These are phyloP conservation scores for Dimargaris cristalligena DNA, from an alignment of 192 early-diverging fungal genomes.

Conservation along the genomic window DNA sequence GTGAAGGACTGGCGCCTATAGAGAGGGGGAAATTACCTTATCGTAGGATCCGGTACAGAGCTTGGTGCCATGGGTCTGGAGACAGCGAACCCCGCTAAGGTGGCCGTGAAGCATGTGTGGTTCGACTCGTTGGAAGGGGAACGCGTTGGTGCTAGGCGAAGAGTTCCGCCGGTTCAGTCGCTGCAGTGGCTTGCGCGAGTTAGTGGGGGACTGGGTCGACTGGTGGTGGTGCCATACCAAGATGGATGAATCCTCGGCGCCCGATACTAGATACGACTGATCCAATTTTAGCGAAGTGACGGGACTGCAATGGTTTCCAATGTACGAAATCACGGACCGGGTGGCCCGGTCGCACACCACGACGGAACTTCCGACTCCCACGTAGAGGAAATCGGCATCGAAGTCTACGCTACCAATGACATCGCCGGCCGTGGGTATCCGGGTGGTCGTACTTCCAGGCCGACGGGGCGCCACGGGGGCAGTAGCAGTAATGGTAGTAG, in stretches of 20 bases:
- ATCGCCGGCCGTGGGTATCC: background rate
- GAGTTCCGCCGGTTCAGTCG: background rate
- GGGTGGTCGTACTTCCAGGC: no score
- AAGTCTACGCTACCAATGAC: background rate
- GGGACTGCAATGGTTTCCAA: background rate
- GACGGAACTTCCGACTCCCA: background rate
- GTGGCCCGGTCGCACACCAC: background rate
- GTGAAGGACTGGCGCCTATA: no score
- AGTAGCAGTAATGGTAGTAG: no score
- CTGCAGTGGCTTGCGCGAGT: background rate
- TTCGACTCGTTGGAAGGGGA: background rate
- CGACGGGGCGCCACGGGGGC: no score
- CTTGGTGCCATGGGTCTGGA: background rate
- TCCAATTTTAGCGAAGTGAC: conserved; percentile 5
- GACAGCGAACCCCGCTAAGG: background rate
- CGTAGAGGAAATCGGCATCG: background rate
- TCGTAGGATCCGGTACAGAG: background rate
- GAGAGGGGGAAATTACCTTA: no score
- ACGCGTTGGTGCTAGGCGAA: background rate
- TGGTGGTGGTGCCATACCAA: background rate
- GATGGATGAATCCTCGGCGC: conserved; percentile 2
- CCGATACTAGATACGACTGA: background rate
- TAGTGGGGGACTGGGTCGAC: background rate
- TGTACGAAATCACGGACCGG: background rate
- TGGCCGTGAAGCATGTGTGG: conserved; percentile 1